Base-by-base conservation (phyloP, 2,329 filamentous ascomycete species). In the Leptographium procerum region DNA sequence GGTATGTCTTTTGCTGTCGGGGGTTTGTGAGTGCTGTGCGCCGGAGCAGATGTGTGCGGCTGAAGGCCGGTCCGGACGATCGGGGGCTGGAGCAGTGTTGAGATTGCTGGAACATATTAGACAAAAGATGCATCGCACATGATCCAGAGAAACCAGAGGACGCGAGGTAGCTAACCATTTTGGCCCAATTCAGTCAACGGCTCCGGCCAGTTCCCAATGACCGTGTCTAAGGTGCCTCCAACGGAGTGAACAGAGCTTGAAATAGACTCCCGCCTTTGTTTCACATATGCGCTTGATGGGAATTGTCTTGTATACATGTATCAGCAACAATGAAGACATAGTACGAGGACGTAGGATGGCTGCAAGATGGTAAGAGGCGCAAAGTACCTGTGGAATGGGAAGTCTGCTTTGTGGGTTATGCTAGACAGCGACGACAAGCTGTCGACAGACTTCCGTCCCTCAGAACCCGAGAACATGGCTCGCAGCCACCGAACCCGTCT, bases 1-100 rank as follows among this genome's bases (percentile, higher is more conserved):
- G 92, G 92, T 43, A 99, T 99, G 69, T 99, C 92, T 70, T 84
- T 84, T 22, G 88, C 80, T 1, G 90, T 95, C 0, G 92, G 92
- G 16, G 89, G 86, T 65, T 87, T 92, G 67, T 94, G 89, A 16
- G 85, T 77, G 65, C 83, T 87, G n/a, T 83, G 83, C 10, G 75
- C 70, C 1, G 88, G 82, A 3, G 87, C 84, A 2, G 85, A 78
- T 1, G 86, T 87, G 70, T 95, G 87, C 26, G 91, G 88, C 57
- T 91, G 78, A 55, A 96, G 80, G 59, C 92, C 91, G 2, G 91
- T 95, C 63, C 92, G 84, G 59, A 95, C 84, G 64, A 96, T 95
- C 4, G 92, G 89, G 31, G 90, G 87, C 68, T 95, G 89, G 4
- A 97, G 81, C n/a, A 97, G 80, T 1, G 90, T 95, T 10, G 91